Base-by-base conservation (phyloP, 176 grass and related monocot genomes). In the Ampelocalamus luodianensis region DNA sequence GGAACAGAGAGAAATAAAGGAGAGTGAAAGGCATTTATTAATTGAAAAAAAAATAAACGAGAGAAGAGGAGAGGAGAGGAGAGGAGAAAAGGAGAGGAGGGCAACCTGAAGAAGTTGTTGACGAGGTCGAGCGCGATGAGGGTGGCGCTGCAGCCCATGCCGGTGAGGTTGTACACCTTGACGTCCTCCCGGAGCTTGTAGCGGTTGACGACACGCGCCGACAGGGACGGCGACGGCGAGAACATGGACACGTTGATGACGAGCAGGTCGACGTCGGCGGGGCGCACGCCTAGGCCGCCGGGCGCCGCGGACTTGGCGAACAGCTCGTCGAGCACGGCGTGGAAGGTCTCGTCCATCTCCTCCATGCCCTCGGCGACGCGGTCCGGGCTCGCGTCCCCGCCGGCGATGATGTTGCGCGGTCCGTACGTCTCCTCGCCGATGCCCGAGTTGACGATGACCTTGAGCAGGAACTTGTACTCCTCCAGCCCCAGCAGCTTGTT, bases 381-480 rank as follows among this genome's bases (percentile, higher is more conserved):
- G 81, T 92, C 74, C 10, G 90, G 92, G 2, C 68, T 80, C 3
- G 93, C 87, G 36, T 94, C 84, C 14, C 79, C 75, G 23, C 95
- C 95, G 5, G 62, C 86, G 74, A 97, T 92, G 64, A 97, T 97
- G 88, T 97, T 97, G 18, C 90, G 91, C 8, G 95, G 95, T 8
- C 95, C 95, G 87, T 97, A 97, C 27, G 92, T 97, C 42, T 90
- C 89, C 90, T 97, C 95, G 23, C 95, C 92, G 81, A 97, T 97
- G 64, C 95, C 95, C 9, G 95, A 97, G 92, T 83, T 94, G 67
- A 93, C 92, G 79, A 97, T 95, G 43, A 97, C 95, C 88, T 97
- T 97, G 49, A 97, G 95, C 54, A 97, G 90, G 89, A 97, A 97
- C 83, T 94, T 97, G 90, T 94, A 93, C 89, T 97, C 95, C 42